Base-by-base conservation (phyloP, 176 grass and related monocot genomes). In the Echinochloa phyllopogon region DNA sequence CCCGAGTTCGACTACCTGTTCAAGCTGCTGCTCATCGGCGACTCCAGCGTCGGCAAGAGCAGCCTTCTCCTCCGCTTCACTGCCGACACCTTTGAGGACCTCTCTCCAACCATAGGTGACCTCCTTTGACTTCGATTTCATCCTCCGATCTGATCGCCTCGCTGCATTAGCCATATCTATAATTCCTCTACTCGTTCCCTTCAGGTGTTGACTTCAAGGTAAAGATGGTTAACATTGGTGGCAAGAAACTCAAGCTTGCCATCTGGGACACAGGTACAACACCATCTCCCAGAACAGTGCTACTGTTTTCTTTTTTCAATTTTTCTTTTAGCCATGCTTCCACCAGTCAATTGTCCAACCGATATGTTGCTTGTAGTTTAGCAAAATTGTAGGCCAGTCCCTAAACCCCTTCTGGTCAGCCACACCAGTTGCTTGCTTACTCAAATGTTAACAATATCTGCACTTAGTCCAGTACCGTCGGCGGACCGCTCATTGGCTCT, bases 161-260 rank as follows among this genome's bases (percentile, higher is more conserved):
- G 23, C 41, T 21, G 41, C 68, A 45, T 47, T 47, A 15, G 11
- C 15, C 40, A 27, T 7, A 23, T 38, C 5, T 17, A 20, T n/a
- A n/a, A 85, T 21, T 14, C 37, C 38, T 3, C 55, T 6, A 1
- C 13, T 33, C 5, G 2, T 17, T 58, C 42, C 61, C 7, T 85
- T 79, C 67, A 99, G 96, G 96, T 79, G 94, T 99, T 64, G 96
- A 99, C 74, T 99, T 96, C 81, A 99, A 99, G 92, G 96, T 99
- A 18, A 99, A 99, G 76, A 99, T 99, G 92, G 90, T 99, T 48
- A 89, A 76, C 66, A 91, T 94, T 72, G 94, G 86, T 49, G 96
- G 94, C 48, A 96, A 96, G 86, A 96, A 92, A 59, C 88, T 99
- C 69, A 99, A 99, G 82, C 96, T 99, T 83, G 96, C 96, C 36